Evolutionary conservation across 2,329 filamentous ascomycete species (phyloP), one percentile per base, ranked within the genome.

Genomic region (Aspergillus latus): DNA sequence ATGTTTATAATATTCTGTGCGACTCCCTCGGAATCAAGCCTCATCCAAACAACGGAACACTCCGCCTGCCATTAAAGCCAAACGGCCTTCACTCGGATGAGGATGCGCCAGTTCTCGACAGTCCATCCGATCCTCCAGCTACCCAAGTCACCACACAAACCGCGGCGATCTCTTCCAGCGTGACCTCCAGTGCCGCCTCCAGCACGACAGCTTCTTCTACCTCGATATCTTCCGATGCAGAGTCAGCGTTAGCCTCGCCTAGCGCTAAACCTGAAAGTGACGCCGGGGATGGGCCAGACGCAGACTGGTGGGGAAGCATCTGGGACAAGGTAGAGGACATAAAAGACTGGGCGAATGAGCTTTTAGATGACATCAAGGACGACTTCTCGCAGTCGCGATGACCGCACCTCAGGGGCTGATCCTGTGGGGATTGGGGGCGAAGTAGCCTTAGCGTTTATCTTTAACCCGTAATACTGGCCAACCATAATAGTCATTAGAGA

Each of bases 1-100:
- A 97, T 67, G 89, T 97, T 7, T 97, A 97, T 76, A 96, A 96
- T 67, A 90, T 97, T 60, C 75, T 97, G 44, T 97, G 93, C 71
- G 92, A 97, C 74, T 92, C 90, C 0, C 75, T 97, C 29, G 87
- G 88, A 11, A 77, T 97, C 56, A 72, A 73, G 4, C 89, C 92
- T 0, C 81, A 81, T 52, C 84, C 89, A 1, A 97, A 96, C 71
- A 97, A 97, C 68, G 93, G 93, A 49, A 96, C 92, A 0, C 76
- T 97, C 21, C 74, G 72, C 47, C 72, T 80, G 5, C 78, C 78
- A n/a, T 59, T 80, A 42, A 70, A 73, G 48, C 69, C 76, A 4
- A 65, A 75, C 2, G 78, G 78, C 2, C 64, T 78, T 26, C 78
- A 80, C 63, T 76, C 74, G 8, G 76, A 78, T 52, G 63, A 68